Evolutionary conservation across 2,329 filamentous ascomycete species (phyloP), one percentile per base, ranked within the genome.

Genomic region (Claviceps quebecensis): DNA sequence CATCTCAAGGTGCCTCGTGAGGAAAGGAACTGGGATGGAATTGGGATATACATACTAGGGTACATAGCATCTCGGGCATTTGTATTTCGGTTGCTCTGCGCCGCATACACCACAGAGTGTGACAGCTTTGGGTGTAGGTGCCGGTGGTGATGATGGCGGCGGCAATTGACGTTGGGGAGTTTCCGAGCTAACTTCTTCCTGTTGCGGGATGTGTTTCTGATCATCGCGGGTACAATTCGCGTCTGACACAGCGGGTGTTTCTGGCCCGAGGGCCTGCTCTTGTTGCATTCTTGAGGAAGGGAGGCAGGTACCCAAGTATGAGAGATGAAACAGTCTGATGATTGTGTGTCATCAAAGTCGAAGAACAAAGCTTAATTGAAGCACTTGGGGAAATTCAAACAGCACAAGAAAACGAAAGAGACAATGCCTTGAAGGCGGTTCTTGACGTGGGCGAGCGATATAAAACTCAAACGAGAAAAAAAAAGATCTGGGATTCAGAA

Each of bases 1-100:
- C 9, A 34, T 23, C 17, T 41, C 1, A 22, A 16, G 14, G 14
- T 8, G 6, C 22, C 9, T 14, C 11, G 22, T 19, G 1, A 26
- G 17, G 41, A 26, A 4, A n/a, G 11, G 26, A 17, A 34, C 9
- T n/a, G 5, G 14, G 13, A 34, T 11, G 13, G 23, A 34, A 11
- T 17, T 14, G 41, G 22, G 16, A 8, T 19, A 26, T 19, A 65
- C 78, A 60, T 67, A 83, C 80, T 80, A 83, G 54, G 74, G 73
- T 22, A 76, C 58, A 47, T 70, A 65, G 61, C 80, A 84, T 29
- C 71, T 71, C n/a, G 76, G 69, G 55, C 80, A 84, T 58, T 81
- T 83, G 64, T 84, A 84, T 62, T 80, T 83, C 34, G 70, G 70
- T 19, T 72, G 67, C 4, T 70, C 70, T 37, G 63, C 59, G 29